Base-by-base conservation (phyloP, 805 yeast genomes). In the Kodamaea laetipori region DNA sequence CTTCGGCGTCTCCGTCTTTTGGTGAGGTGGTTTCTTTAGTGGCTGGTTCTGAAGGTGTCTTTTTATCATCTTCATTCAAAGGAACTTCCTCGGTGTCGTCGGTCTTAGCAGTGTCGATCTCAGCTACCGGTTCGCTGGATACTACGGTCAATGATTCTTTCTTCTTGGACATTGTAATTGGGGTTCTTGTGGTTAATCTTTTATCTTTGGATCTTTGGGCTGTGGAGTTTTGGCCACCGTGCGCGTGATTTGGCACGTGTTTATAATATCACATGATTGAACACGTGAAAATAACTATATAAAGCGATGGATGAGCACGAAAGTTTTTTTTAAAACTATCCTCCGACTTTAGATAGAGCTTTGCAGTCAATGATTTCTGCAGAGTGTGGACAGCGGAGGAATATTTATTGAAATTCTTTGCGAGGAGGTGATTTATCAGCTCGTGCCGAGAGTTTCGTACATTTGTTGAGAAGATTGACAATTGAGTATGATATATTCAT, bases 301-400 rank as follows among this genome's bases (percentile, higher is more conserved):
- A 21, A n/a, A 34, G 24, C 25, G 17, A 8, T 33, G 24, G 37
- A n/a, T 13, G 37, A 18, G 19, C 19, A 3, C 18, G 16, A 18
- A 13, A 5, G 17, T 15, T 19, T 21, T 19, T 11, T 13, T 11
- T 13, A n/a, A n/a, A 17, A 12, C 18, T 18, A 38, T 38, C 16
- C 72, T 66, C 69, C 69, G 69, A 62, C 44, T 47, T 52, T 50
- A 53, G 71, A 57, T 70, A 70, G 75, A 70, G 73, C 75, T 69
- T 64, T 55, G 52, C 57, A 57, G 50, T 53, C 51, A 8, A 24
- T 43, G 41, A 49, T 61, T 58, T 61, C 34, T 62, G 51, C 54
- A 53, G 59, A 66, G 75, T 70, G 74, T 70, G 75, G 75, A 70
- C 74, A 69, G 65, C 71, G 73, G 74, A 70, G 75, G 57, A 59